These are phyloP conservation scores for Lactifluus pinguis DNA, from an alignment of 768 basidiomycete genomes.

Conservation along the genomic window DNA sequence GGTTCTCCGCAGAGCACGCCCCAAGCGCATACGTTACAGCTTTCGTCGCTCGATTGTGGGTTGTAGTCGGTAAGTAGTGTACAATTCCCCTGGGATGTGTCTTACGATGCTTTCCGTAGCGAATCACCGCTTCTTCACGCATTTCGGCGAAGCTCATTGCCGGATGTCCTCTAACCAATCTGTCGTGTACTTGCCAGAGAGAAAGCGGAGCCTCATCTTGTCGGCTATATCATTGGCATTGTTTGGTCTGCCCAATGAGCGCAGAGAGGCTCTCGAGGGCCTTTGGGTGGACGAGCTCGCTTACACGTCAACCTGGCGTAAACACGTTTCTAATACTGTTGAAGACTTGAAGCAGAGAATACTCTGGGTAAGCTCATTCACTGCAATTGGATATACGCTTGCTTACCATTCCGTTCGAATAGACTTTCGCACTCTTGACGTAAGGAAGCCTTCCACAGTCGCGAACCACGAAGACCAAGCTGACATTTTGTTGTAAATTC, in stretches of 20 bases:
- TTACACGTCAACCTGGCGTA: slow-evolving; percentile 1
- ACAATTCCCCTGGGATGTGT: no score
- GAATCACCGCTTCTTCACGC: slow-evolving; percentile 5
- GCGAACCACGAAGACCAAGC: not conserved
- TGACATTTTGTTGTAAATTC: not conserved
- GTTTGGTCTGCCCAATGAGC: slow-evolving; percentile 1
- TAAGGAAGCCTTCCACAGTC: not conserved
- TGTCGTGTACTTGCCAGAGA: not conserved
- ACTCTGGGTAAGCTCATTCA: not conserved
- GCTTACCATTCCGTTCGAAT: not conserved
- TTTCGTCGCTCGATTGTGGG: not conserved
- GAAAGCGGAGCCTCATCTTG: not conserved
- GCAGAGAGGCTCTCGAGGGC: not conserved
- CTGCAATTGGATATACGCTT: not conserved
- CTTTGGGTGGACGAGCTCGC: not conserved
- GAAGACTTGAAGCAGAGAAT: not conserved
- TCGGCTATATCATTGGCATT: not conserved
- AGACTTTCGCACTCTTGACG: not conserved
- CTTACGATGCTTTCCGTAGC: not conserved
- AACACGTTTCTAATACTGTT: not conserved
- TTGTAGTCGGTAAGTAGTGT: not conserved
- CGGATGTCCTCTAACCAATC: not conserved
- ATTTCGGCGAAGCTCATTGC: slow-evolving; percentile 2
- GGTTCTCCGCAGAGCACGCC: not conserved
- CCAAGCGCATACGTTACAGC: not conserved